Conservation (phyloP, 2,329 filamentous ascomycete species). For the Hypoxylon sp. region DNA sequence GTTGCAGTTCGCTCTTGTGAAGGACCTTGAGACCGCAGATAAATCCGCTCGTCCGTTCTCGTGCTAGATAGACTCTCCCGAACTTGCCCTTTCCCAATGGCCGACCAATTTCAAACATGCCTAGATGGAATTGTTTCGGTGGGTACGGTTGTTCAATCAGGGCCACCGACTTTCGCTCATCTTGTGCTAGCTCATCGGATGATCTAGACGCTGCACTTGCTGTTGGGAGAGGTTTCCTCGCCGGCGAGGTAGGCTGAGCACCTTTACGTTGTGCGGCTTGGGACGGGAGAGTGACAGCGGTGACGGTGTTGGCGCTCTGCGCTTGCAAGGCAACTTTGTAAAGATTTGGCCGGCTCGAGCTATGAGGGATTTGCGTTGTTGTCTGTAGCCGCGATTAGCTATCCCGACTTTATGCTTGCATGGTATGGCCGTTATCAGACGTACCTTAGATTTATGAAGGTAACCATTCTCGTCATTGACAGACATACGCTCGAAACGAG, state of each 20-base stretch:
- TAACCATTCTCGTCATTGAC: constrained; percentile 92
- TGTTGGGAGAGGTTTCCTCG: constrained; percentile 65
- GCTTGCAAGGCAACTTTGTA: constrained; percentile 89
- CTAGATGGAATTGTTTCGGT: constrained; percentile 82
- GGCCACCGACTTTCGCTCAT: constrained; percentile 66
- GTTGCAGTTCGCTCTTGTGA: constrained; percentile 85
- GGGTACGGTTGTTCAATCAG: constrained; percentile 70
- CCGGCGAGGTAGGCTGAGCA: constrained; percentile 64
- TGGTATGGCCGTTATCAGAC: constrained; percentile 53
- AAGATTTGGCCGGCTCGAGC: constrained; percentile 80
- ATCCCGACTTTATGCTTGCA: constrained; percentile 62
- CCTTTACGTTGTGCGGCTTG: constrained; percentile 72
- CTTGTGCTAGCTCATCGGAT: constrained; percentile 64
- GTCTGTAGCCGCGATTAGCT: constrained; percentile 58
- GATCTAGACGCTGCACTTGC: constrained; percentile 56
- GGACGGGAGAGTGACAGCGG: constrained; percentile 76
- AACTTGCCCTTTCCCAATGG: constrained; percentile 91
- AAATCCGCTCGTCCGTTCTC: constrained; percentile 83
- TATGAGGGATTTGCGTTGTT: constrained; percentile 64
- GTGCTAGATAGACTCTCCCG: constrained; percentile 86
- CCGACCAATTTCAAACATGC: constrained; percentile 94
- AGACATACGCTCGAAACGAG: constrained; percentile 89
- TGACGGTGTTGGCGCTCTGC: constrained; percentile 76
- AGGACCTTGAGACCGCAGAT: constrained; percentile 90
- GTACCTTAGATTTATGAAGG: constrained; percentile 85